Conservation (phyloP, 441 rosid species). For the Codiaeum variegatum region DNA sequence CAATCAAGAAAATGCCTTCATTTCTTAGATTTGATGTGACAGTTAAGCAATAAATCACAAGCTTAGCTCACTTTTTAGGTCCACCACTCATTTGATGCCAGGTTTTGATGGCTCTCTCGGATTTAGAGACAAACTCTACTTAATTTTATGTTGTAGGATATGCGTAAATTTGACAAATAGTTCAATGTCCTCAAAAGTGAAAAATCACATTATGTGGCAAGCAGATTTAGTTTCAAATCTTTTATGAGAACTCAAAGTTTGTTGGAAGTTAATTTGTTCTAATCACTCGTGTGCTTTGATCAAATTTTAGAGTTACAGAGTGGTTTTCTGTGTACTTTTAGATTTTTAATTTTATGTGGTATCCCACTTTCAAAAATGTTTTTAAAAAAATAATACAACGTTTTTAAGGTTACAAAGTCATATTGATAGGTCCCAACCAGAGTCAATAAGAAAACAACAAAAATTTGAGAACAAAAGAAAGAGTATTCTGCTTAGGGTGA, state of each 20-base stretch:
- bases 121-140: not conserved
- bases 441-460: no score
- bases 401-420: no score
- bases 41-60: not conserved
- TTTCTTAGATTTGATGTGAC: not conserved
- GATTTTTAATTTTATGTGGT: no score
- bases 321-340: no score
- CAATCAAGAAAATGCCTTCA: conserved; percentile 1
- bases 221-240: not conserved
- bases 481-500: no score
- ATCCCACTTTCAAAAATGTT: not conserved
- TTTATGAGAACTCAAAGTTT: not conserved
- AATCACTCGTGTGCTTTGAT: not conserved
- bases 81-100: not conserved
- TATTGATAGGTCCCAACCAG: no score
- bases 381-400: not conserved
- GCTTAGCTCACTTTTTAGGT: not conserved
- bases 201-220: not conserved
- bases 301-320: not conserved
- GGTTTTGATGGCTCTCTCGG: not conserved
- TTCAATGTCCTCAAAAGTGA: not conserved
- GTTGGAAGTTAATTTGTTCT: not conserved
- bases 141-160: not conserved
- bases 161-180: not conserved
- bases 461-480: no score